Base-by-base conservation (phyloP, 371 early-diverging fungal genomes). In the Blakeslea trispora region DNA sequence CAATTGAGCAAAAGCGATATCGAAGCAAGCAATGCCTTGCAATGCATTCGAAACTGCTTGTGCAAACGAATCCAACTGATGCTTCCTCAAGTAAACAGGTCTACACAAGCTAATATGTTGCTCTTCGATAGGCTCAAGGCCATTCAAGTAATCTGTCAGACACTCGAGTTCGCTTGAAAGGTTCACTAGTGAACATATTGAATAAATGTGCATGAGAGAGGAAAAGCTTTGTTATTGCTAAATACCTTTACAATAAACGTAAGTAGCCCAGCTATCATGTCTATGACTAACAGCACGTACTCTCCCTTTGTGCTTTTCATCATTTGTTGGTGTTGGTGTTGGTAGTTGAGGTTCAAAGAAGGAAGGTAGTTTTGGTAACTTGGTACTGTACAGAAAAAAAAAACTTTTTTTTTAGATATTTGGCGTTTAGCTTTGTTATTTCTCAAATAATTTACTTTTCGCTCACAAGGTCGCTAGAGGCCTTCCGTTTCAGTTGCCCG, bases 201-300 rank as follows among this genome's bases (percentile, higher is more conserved):
- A n/a, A n/a, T n/a, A n/a, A n/a, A n/a, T n/a, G n/a, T n/a, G n/a
- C n/a, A n/a, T n/a, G n/a, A n/a, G n/a, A n/a, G n/a, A n/a, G n/a
- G n/a, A n/a, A n/a, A n/a, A n/a, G n/a, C n/a, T n/a, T n/a, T n/a
- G n/a, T n/a, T n/a, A n/a, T n/a, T n/a, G n/a, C n/a, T n/a, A n/a
- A n/a, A n/a, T 47, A 77, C 78, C 64, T 75, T 71, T 60, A 10
- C 64, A 57, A 45, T 79, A 79, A 2, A 79, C 70, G 40, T 72
- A 68, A 0, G 71, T 74, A 14, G 75, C 70, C 79, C 79, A 78
- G 41, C 59, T 75, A 17, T 74, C 62, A 1, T 22, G 48, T 22
- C 32, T 44, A 54, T 72, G 73, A 3, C 70, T 69, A 9, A 63
- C 54, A 10, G 63, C 53, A 8, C 77, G 63, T 23, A 54, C 39